Evolutionary conservation across 257 asterid genomes (phyloP), one percentile per base, ranked within the genome.

Genomic region (Penstemon davidsonii): DNA sequence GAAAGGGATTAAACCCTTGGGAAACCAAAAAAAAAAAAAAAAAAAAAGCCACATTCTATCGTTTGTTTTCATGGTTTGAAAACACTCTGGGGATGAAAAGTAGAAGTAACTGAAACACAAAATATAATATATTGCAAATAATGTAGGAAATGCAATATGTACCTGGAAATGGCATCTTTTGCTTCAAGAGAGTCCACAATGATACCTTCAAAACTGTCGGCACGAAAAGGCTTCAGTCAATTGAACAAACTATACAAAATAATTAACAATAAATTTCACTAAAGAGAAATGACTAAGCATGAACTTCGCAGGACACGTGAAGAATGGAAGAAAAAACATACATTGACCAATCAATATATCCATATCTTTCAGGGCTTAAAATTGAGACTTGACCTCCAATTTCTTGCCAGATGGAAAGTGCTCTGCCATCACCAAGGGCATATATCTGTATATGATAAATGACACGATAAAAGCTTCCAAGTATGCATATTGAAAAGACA

Each of bases 261-360:
- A 75, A 68, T n/a, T 11, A 58, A 73, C 44, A 64, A 47, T 61
- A 50, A 8, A 62, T 63, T 55, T 60, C 41, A 46, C 58, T 43
- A 15, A 44, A 60, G 75, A 70, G 49, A 67, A 49, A 41, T 54
- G 51, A 62, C 57, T 42, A 39, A 7, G 60, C 33, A 68, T 37
- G 73, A 66, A 67, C 78, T 75, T 73, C 59, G 51, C 62, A 57
- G 64, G 73, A 67, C 51, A 73, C 61, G 12, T 59, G 51, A 58
- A 57, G 58, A 66, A 68, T 53, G 73, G 71, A 71, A 75, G 80
- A 75, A 78, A 41, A 60, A 47, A 75, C 92, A 68, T 84, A 93
- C 99, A 76, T 83, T 66, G 96, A 85, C 99, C 99, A 93, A 82
- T 93, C 99, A 80, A 87, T 81, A 70, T 67, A 80, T 67, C 85